These are phyloP conservation scores for Balakata baccata DNA, from an alignment of 345 rosid genomes.

Conservation along the genomic window DNA sequence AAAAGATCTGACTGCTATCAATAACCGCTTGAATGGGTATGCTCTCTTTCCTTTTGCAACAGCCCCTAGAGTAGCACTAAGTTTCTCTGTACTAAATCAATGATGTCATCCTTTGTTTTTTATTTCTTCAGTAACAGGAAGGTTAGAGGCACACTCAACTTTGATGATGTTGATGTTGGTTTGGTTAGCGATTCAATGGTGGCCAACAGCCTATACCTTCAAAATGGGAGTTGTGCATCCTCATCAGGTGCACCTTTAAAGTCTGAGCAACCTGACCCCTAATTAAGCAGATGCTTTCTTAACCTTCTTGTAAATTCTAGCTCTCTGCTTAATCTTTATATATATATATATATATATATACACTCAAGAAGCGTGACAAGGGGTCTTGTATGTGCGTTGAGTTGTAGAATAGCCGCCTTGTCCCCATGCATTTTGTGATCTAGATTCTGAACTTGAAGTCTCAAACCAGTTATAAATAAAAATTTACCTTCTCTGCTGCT, in stretches of 20 bases:
- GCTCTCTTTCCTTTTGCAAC: not conserved
- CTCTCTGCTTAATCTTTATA: not conserved
- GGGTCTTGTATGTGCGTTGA: conserved; percentile 29
- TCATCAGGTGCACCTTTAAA: conserved; percentile 32
- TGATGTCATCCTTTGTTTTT: conserved; percentile 11
- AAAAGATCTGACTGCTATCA: conserved; percentile 83
- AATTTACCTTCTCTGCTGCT: not conserved
- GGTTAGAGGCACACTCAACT: conserved; percentile 65
- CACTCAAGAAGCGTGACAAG: conserved; percentile 8
- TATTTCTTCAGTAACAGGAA: conserved; percentile 49
- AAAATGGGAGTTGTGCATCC: conserved; percentile 51
- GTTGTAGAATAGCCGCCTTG: conserved; percentile 37
- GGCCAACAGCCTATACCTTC: conserved; percentile 74
- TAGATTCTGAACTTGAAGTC: conserved; percentile 4
- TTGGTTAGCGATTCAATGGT: conserved; percentile 95
- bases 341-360: not conserved
- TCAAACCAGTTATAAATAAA: conserved; percentile 9
- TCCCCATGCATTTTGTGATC: not conserved
- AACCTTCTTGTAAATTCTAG: conserved; percentile 16
- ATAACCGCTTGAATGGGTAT: conserved; percentile 82
- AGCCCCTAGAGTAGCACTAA: not conserved
- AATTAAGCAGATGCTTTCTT: not conserved
- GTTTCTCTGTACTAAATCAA: not conserved
- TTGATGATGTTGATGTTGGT: conserved; percentile 76
- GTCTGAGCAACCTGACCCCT: conserved; percentile 41